These are phyloP conservation scores for Comarum palustre DNA, from an alignment of 306 rosid genomes.

Conservation along the genomic window DNA sequence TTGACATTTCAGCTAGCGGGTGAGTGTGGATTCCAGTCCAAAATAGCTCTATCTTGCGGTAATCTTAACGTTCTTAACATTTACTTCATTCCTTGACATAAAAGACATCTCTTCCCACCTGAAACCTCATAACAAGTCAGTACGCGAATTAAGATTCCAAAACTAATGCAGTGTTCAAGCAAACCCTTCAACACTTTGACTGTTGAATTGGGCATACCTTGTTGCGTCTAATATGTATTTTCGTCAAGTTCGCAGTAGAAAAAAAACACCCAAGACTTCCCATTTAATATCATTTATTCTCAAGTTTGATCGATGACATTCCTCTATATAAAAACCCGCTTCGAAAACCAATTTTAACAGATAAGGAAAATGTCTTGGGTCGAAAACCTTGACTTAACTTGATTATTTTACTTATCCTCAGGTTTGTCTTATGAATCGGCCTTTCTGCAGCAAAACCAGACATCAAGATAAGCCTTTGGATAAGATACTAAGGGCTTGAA, in stretches of 20 bases:
- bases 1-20: not conserved
- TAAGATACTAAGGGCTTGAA: not conserved
- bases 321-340: not conserved
- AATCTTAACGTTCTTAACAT: not conserved
- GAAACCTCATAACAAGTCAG: not conserved
- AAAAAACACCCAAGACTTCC: not conserved
- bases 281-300: not conserved
- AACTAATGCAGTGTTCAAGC: not conserved
- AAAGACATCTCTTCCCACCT: not conserved
- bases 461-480: not conserved
- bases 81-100: not conserved
- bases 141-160: constrained; percentile 2
- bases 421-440: not conserved
- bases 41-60: not conserved
- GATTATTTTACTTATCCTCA: not conserved
- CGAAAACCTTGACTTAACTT: constrained; percentile 3
- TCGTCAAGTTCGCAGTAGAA: not conserved
- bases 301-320: not conserved
- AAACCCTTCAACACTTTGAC: constrained; percentile 5
- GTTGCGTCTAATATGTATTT: not conserved
- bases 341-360: not conserved
- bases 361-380: not conserved
- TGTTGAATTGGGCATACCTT: constrained; percentile 2
- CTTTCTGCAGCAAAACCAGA: constrained; percentile 4
- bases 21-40: not conserved